These are phyloP conservation scores for Nakazawaea anatomiae DNA, from an alignment of 805 yeast species.

Conservation along the genomic window DNA sequence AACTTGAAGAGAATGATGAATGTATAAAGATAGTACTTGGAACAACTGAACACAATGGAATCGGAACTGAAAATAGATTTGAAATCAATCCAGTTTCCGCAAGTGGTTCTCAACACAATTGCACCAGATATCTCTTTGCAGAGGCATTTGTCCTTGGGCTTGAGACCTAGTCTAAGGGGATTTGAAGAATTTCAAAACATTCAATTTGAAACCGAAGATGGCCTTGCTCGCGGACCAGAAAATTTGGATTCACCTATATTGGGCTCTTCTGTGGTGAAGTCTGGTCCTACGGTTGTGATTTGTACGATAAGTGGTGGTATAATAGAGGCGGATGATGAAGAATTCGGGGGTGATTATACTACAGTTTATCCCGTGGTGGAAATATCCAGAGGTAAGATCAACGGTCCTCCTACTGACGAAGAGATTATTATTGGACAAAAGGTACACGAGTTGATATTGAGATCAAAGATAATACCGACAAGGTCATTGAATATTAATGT, in stretches of 20 bases:
- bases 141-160: conserved; percentile 67
- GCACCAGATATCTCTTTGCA: conserved; percentile 82
- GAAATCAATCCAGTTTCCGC: conserved; percentile 61
- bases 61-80: conserved; percentile 5
- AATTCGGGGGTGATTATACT: conserved; percentile 30
- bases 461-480: conserved; percentile 46
- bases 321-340: conserved; percentile 45
- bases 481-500: conserved; percentile 52
- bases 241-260: conserved; percentile 31
- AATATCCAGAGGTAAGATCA: conserved; percentile 60
- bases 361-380: conserved; percentile 71
- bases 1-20: neutral
- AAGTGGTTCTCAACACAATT: conserved; percentile 74
- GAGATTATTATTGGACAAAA: conserved; percentile 72
- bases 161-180: conserved; percentile 70
- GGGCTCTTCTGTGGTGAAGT: conserved; percentile 64
- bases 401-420: conserved; percentile 80
- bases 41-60: neutral
- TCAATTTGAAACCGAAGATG: conserved; percentile 31
- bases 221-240: conserved; percentile 25
- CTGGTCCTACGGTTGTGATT: conserved; percentile 69
- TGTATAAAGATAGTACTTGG: neutral
- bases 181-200: conserved; percentile 69
- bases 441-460: conserved; percentile 53
- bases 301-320: conserved; percentile 69